These are phyloP conservation scores for Colletotrichum echinochloae DNA, from an alignment of 2,329 filamentous ascomycete genomes.

Conservation along the genomic window DNA sequence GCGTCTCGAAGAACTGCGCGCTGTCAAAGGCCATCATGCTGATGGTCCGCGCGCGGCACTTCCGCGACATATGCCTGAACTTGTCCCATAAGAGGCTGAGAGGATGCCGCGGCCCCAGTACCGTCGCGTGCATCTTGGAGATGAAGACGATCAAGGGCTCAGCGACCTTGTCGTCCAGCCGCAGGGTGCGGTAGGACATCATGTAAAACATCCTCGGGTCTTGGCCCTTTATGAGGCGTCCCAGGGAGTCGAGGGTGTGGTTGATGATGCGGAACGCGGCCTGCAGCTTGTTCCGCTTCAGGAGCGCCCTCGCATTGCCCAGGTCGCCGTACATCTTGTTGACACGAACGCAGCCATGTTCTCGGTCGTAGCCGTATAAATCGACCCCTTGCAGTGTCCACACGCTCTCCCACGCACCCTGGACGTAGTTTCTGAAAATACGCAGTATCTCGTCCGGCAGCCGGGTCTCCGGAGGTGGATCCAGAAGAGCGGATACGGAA, in stretches of 20 bases:
- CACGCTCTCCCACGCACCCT: background rate
- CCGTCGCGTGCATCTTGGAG: background rate
- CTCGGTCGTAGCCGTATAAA: background rate
- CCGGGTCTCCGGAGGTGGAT: background rate
- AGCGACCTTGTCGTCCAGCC: background rate
- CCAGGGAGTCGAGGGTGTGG: background rate
- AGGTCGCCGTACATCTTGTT: background rate
- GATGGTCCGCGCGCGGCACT: background rate
- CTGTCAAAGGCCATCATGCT: background rate
- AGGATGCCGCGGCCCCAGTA: background rate
- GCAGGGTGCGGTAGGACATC: background rate
- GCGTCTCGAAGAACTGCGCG: background rate
- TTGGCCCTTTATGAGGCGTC: background rate
- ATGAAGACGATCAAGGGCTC: background rate
- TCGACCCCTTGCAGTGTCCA: background rate
- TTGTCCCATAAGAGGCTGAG: constrained; percentile 1
- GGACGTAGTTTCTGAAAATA: background rate
- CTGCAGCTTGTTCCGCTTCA: background rate
- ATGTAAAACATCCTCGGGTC: background rate
- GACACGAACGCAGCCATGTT: background rate
- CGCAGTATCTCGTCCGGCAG: background rate
- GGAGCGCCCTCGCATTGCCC: background rate
- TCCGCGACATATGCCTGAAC: background rate
- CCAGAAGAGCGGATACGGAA: background rate
- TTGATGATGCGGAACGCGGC: background rate